Percentiles rank a stretch among this genome's conserved stretches.
Evolutionary conservation across 192 early-diverging fungal species (phyloP).

Genomic region (Backusella psychrophila): DNA sequence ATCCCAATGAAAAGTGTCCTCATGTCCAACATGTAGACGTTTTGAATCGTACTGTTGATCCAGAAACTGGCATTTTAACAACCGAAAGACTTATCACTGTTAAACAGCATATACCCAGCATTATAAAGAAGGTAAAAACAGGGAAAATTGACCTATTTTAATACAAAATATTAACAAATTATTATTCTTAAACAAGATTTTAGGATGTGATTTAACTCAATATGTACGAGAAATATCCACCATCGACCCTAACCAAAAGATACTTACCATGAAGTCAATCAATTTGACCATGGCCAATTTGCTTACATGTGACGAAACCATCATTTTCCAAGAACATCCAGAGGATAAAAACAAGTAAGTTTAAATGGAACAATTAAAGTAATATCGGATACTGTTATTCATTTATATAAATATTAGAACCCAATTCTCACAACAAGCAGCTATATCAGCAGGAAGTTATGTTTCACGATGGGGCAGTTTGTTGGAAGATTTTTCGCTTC

Average conservation of each 20-base stretch:
- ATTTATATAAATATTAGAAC: constrained; percentile 38
- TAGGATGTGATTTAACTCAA: constrained; percentile 64
- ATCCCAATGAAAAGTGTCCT: constrained; percentile 90
- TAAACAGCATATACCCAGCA: constrained; percentile 81
- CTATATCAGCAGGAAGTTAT: constrained; percentile 73
- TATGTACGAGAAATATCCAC: constrained; percentile 91
- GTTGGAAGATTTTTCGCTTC: constrained; percentile 82
- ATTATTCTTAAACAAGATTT: constrained; percentile 38
- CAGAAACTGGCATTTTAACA: constrained; percentile 79
- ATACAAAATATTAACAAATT: neutral
- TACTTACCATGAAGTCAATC: constrained; percentile 71
- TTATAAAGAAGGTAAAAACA: constrained; percentile 56
- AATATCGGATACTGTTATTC: neutral
- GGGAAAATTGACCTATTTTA: too few species aligned
- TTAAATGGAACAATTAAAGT: neutral
- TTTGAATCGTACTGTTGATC: constrained; percentile 77
- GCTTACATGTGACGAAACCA: constrained; percentile 83
- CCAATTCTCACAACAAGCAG: constrained; percentile 81
- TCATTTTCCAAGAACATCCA: constrained; percentile 70
- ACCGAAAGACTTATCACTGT: constrained; percentile 92
- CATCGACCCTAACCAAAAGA: constrained; percentile 75
- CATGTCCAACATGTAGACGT: constrained; percentile 93
- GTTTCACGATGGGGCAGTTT: constrained; percentile 65
- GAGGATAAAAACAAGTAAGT: constrained; percentile 43
- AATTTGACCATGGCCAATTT: constrained; percentile 88